Percentiles rank a stretch among this genome's conserved stretches.
These are phyloP conservation scores for Nidula niveotomentosa DNA, from an alignment of 1,284 basidiomycete genomes.

Conservation along the genomic window DNA sequence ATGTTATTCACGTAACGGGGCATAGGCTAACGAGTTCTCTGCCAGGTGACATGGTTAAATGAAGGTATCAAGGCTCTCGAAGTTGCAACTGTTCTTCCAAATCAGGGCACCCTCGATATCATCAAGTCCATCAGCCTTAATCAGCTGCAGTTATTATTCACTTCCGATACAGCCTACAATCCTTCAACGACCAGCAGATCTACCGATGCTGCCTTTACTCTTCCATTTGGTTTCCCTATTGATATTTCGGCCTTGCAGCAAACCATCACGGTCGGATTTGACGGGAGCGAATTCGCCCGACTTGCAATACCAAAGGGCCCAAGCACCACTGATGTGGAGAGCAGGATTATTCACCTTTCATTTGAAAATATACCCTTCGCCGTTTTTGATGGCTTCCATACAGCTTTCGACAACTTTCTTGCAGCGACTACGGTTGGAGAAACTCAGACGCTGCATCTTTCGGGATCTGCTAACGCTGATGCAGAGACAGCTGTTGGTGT, in stretches of 20 bases:
- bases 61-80: conserved; percentile 71
- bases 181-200: conserved; percentile 62
- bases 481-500: conserved; percentile 75
- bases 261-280: conserved; percentile 57
- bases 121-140: conserved; percentile 70
- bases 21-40: background rate
- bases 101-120: conserved; percentile 60
- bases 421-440: conserved; percentile 59
- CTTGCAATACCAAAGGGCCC: conserved; percentile 63
- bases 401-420: conserved; percentile 63
- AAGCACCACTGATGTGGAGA: conserved; percentile 60
- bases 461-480: conserved; percentile 58
- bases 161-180: conserved; percentile 49
- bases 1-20: background rate
- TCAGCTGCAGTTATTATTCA: conserved; percentile 65
- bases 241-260: conserved; percentile 65
- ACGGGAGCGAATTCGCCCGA: conserved; percentile 59
- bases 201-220: conserved; percentile 61
- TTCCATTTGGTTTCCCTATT: conserved; percentile 74
- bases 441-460: conserved; percentile 53
- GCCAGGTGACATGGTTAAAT: conserved; percentile 73
- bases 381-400: conserved; percentile 51
- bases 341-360: conserved; percentile 61
- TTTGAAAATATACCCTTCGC: conserved; percentile 67
- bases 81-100: conserved; percentile 64